Evolutionary conservation across 352 stramenopile species (phyloP).

Genomic region (Pythium dissotocum): DNA sequence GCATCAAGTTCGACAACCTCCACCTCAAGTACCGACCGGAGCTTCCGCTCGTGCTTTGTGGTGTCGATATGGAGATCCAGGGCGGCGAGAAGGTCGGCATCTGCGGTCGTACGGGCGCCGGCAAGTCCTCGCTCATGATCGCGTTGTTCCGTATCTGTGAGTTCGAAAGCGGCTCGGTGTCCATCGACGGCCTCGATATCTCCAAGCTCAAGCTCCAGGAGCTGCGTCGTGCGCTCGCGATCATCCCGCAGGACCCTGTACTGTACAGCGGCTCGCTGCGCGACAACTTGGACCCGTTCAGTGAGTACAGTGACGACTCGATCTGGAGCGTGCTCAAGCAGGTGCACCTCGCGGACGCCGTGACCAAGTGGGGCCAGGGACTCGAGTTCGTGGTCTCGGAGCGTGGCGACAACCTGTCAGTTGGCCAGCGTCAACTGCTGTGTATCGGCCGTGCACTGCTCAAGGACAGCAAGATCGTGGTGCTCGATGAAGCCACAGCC

Average conservation of each 20-base stretch:
- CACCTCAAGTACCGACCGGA: conserved; percentile 38
- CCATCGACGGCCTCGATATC: conserved; percentile 90
- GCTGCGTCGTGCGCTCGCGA: conserved; percentile 73
- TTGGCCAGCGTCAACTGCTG: conserved; percentile 93
- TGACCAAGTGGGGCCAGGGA: conserved; percentile 33
- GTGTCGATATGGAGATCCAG: conserved; percentile 31
- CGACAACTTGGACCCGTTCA: conserved; percentile 90
- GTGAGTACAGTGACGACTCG: conserved; percentile 55
- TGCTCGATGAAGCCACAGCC: conserved; percentile 96
- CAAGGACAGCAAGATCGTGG: conserved; percentile 84
- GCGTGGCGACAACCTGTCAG: conserved; percentile 16
- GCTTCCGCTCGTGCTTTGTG: conserved; percentile 30
- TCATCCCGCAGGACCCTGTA: conserved; percentile 90
- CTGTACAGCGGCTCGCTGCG: conserved; percentile 87
- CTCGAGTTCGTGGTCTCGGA: conserved; percentile 1
- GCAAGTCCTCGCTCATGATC: conserved; percentile 65
- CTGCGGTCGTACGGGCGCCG: conserved; percentile 36
- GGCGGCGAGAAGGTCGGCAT: conserved; percentile 43
- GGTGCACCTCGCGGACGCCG: conserved; percentile 62
- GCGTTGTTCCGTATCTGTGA: conserved; percentile 85
- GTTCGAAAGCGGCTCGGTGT: conserved; percentile 59
- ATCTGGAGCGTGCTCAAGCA: conserved; percentile 59
- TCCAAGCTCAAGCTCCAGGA: conserved; percentile 63
- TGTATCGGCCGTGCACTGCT: conserved; percentile 93
- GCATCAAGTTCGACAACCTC: conserved; percentile 36